phyloP scores from a whole-genome alignment of 495 filamentous ascomycete genomes.

The Aspergillus sparsus region DNA sequence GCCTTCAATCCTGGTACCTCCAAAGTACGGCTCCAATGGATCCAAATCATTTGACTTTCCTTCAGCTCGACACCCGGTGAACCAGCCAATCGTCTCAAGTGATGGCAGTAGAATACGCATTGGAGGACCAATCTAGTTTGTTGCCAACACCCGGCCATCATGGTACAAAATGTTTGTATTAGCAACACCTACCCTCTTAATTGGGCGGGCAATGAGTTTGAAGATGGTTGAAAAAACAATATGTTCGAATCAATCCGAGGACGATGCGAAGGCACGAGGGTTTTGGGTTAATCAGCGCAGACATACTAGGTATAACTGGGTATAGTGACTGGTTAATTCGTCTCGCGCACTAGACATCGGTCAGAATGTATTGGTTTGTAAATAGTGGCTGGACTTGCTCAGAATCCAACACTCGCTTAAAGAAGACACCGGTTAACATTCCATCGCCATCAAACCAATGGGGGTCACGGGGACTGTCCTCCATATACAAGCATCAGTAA shows the following conservation, averaged over 20 bases:
- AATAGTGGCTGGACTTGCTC: constrained; percentile 54
- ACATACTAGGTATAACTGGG: constrained; percentile 61
- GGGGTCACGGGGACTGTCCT: constrained; percentile 55
- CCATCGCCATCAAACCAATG: constrained; percentile 76
- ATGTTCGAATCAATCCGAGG: constrained; percentile 48
- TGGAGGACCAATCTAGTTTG: constrained; percentile 67
- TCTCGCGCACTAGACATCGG: constrained; percentile 59
- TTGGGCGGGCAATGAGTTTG: constrained; percentile 52
- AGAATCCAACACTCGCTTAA: constrained; percentile 36
- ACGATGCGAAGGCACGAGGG: constrained; percentile 45
- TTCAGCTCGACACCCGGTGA: constrained; percentile 53
- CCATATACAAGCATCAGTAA: too few species aligned
- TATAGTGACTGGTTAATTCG: constrained; percentile 42
- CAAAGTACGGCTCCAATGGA: constrained; percentile 40
- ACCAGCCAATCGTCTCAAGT: constrained; percentile 67
- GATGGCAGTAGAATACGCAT: constrained; percentile 60
- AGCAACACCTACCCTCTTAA: constrained; percentile 64
- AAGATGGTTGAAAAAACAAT: constrained; percentile 55
- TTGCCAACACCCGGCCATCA: constrained; percentile 64
- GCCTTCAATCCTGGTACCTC: constrained; percentile 50
- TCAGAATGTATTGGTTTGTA: constrained; percentile 64
- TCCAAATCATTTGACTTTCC: constrained; percentile 38
- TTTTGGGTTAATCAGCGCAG: constrained; percentile 57
- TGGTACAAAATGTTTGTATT: constrained; percentile 65
- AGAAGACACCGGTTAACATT: constrained; percentile 66